phyloP scores from a whole-genome alignment of 2,329 filamentous ascomycete genomes.

The Phyllosticta citriasiana region DNA sequence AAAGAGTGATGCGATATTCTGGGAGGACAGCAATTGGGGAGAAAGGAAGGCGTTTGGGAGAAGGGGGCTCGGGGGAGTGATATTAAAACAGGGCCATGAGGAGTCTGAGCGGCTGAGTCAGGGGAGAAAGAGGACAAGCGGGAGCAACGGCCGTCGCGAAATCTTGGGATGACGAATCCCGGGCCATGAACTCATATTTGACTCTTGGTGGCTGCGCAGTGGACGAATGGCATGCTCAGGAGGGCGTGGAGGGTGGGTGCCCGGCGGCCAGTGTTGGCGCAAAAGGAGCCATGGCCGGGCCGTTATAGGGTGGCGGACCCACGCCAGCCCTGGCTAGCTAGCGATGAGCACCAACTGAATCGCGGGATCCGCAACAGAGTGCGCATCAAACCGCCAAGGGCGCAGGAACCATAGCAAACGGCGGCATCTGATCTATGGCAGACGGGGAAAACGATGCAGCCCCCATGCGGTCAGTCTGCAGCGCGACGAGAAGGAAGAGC shows the following conservation, averaged over 20 bases:
- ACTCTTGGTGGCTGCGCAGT: background rate
- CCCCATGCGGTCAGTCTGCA: background rate
- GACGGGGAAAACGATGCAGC: background rate
- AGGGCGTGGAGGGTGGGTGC: background rate
- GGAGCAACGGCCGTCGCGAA: conserved; percentile 2
- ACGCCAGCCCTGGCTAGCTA: conserved; percentile 2
- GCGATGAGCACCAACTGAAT: background rate
- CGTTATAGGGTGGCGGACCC: background rate
- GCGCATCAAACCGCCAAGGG: conserved; percentile 7
- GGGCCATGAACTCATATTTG: conserved; percentile 6
- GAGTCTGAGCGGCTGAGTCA: conserved; percentile 3
- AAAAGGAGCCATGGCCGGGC: conserved; percentile 5
- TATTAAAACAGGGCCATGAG: conserved; percentile 8
- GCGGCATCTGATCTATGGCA: background rate
- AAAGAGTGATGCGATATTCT: conserved; percentile 11
- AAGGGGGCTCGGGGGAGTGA: conserved; percentile 4
- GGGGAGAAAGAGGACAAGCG: conserved; percentile 6
- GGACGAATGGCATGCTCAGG: conserved; percentile 5
- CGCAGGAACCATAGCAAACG: conserved; percentile 3
- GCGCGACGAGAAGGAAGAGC: background rate
- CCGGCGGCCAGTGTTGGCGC: conserved; percentile 8
- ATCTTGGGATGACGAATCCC: conserved; percentile 7
- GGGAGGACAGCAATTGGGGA: conserved; percentile 1
- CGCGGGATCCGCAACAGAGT: conserved; percentile 9
- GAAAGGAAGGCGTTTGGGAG: background rate